Evolutionary conservation across 2,329 filamentous ascomycete genomes (phyloP), one percentile per base, ranked within the genome.

Genomic region (Aspergillus sp.): DNA sequence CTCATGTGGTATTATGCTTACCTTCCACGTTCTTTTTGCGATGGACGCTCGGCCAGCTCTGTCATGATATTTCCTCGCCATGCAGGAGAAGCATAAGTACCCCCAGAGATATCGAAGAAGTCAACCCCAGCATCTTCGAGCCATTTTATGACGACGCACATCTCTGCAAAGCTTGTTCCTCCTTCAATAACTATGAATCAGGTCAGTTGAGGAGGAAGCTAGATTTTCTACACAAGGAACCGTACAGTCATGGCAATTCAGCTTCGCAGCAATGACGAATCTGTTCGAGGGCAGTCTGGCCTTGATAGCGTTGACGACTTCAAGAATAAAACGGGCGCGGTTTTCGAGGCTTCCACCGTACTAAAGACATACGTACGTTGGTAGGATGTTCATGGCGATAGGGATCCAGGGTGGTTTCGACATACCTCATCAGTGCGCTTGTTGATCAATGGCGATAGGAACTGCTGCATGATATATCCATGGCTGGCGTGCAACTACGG

Each of bases 91-190:
- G 52, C 63, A 24, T 65, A 65, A 0, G 63, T 65, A 9, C 63
- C 63, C 3, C 63, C 63, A 3, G 63, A 64, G 4, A 65, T 63
- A 20, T 64, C 62, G 44, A 65, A 65, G 42, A 65, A 65, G 26
- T 65, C 63, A 1, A 65, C 61, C 11, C 63, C 63, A 6, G 63
- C 61, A 5, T 65, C 63, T 48, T 65, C 63, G 15, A 65, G 56
- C 63, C 63, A 65, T 43, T 64, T 64, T 15, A 64, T 64, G 13
- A 65, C 62, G 15, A 64, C 60, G 42, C 62, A 64, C 39, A 59
- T 55, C 36, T 64, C 63, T 9, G 62, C 62, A 39, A 65, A 65
- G 55, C 58, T 62, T 34, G 53, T 48, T 15, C 63, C 63, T 6
- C 60, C 63, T 39, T 64, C 48, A 26, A 65, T 64, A n/a, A 65